Conservation (phyloP, 352 stramenopile species). For the Albugo candida region DNA sequence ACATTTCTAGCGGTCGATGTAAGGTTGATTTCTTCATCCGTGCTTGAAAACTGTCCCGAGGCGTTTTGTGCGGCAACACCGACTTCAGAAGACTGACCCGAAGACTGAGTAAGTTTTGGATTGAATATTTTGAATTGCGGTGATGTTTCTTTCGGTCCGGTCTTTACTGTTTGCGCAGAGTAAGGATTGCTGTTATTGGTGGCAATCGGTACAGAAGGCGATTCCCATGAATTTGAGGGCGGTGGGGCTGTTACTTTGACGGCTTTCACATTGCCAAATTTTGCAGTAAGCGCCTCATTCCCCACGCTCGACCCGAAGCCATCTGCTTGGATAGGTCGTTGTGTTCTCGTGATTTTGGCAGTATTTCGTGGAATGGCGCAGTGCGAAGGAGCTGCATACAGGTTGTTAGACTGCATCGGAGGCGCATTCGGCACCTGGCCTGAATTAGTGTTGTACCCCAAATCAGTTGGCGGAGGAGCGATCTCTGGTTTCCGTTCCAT, state of each 20-base stretch:
- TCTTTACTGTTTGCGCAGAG: conserved; percentile 13
- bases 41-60: too few relatives aligned
- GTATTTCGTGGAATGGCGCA: conserved; percentile 52
- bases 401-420: conserved; percentile 14
- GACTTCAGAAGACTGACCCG: background rate
- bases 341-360: conserved; percentile 37
- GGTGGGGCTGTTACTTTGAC: conserved; percentile 61
- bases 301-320: conserved; percentile 79
- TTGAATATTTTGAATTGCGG: conserved; percentile 82
- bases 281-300: conserved; percentile 74
- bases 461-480: conserved; percentile 33
- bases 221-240: conserved; percentile 12
- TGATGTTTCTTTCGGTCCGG: conserved; percentile 8
- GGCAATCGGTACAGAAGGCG: conserved; percentile 4
- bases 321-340: conserved; percentile 72
- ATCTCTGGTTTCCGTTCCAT: conserved; percentile 38
- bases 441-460: conserved; percentile 14
- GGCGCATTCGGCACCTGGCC: conserved; percentile 3
- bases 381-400: conserved; percentile 63
- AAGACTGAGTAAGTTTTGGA: conserved; percentile 19
- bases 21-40: background rate
- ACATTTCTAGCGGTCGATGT: conserved; percentile 1
- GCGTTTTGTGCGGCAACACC: background rate
- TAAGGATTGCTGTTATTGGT: conserved; percentile 34
- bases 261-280: conserved; percentile 74